Conservation (phyloP, 2,329 filamentous ascomycete species). For the Intubia oerlemansii region DNA sequence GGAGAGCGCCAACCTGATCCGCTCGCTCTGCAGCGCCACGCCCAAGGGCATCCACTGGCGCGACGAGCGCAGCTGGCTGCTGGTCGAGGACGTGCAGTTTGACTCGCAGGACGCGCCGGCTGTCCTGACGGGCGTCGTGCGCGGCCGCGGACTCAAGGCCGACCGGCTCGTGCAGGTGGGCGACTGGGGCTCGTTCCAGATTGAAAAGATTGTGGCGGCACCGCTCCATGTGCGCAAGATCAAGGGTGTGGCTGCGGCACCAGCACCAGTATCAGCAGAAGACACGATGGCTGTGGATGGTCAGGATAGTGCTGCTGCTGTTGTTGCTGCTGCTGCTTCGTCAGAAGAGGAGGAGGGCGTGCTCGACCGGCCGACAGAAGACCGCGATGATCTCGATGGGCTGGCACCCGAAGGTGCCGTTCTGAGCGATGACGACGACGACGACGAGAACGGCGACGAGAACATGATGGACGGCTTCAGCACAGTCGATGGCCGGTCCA, state of each 20-base stretch:
- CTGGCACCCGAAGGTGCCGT: conserved; percentile 70
- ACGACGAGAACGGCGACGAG: conserved; percentile 15
- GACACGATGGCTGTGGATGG: conserved; percentile 50
- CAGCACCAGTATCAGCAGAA: no score
- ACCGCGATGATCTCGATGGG: conserved; percentile 64
- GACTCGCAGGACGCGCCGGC: conserved; percentile 26
- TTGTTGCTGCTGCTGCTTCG: no score
- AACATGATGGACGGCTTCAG: no score
- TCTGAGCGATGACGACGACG: conserved; percentile 41
- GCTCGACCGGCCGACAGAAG: conserved; percentile 51
- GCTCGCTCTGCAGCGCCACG: conserved; percentile 75
- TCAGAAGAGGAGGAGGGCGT: conserved; percentile 19
- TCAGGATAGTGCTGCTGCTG: no score
- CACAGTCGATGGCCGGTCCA: conserved; percentile 21
- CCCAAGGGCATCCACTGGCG: conserved; percentile 93
- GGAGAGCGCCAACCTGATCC: conserved; percentile 76
- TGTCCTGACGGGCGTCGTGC: conserved; percentile 62
- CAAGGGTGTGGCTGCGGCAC: conserved; percentile 10
- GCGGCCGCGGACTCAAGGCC: conserved; percentile 71
- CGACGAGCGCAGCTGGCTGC: conserved; percentile 88
- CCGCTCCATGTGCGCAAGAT: conserved; percentile 41
- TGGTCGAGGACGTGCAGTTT: conserved; percentile 66
- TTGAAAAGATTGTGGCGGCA: conserved; percentile 69
- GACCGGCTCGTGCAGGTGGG: conserved; percentile 80
- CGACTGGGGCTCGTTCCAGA: conserved; percentile 85